Base-by-base conservation (phyloP, 2,329 filamentous ascomycete species). In the Venturiaceae sp. region DNA sequence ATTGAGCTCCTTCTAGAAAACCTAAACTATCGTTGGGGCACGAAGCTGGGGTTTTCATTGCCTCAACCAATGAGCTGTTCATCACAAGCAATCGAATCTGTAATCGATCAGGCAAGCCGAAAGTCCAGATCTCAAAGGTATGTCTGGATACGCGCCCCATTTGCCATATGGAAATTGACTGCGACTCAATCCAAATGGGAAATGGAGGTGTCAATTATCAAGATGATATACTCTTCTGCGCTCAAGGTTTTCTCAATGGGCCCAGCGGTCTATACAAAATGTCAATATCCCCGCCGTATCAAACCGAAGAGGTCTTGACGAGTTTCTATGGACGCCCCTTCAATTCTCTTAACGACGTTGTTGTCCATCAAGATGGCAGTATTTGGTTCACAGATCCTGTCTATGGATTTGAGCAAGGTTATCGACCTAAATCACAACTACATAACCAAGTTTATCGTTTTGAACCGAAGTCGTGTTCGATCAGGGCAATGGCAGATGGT, bases 361-460 rank as follows among this genome's bases (percentile, higher is more conserved):
- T 57, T 7, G 59, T 62, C n/a, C 47, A 62, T 56, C 61, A 60
- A 47, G 58, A 53, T 32, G 75, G 74, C 52, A 73, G 77, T 44
- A 67, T 80, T 44, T 80, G 77, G 75, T 79, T 80, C 66, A 79
- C 77, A 1, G 77, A 79, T 62, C 72, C 75, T 6, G 65, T 68
- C 50, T 70, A 68, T 52, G 69, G 67, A 2, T 69, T 62, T 59
- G 65, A 64, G 53, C 67, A 70, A 41, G 16, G 63, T 53, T 71
- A 70, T 63, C 65, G 69, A 1, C 69, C 71, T 1, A 52, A 53
- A 3, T 65, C 70, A 0, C 63, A 59, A 6, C 67, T 72, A 23
- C 69, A 68, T 3, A 67, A 69, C 37, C 67, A 69, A 44, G 67
- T 72, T 8, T 79, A 78, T 64, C 71, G 75, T 46, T 79, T 76